A percentile compares a stretch with the other conserved stretches of the same genome.
Evolutionary conservation across 2,329 filamentous ascomycete species (phyloP).

Genomic region (Scedosporium dehoogii): DNA sequence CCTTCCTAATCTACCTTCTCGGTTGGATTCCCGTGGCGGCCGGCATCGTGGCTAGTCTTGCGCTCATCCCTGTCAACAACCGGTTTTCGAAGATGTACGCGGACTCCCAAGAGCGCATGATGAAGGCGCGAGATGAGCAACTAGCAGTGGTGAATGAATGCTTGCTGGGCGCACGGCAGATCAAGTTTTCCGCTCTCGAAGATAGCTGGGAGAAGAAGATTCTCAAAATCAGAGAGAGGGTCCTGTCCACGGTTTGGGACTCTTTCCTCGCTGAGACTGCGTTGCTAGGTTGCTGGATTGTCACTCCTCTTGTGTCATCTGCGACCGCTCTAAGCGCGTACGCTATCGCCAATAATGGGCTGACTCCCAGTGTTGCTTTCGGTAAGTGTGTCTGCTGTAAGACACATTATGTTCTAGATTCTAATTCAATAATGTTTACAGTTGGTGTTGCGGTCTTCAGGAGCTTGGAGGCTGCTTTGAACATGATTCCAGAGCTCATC

Average conservation of each 20-base stretch:
- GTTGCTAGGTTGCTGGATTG: constrained; percentile 59
- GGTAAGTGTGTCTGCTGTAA: constrained; percentile 20
- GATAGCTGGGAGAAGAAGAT: constrained; percentile 66
- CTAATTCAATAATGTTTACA: not conserved
- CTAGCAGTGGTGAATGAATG: constrained; percentile 68
- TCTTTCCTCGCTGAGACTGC: constrained; percentile 55
- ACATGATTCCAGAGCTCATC: constrained; percentile 44
- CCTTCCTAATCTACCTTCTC: constrained; percentile 58
- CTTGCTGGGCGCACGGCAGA: constrained; percentile 69
- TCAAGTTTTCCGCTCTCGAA: constrained; percentile 75
- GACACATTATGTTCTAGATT: not conserved
- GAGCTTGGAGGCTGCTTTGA: constrained; percentile 61
- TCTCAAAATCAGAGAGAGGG: constrained; percentile 47
- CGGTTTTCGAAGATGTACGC: constrained; percentile 56
- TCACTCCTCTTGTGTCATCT: constrained; percentile 63
- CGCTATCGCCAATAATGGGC: constrained; percentile 48
- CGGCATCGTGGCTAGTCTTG: constrained; percentile 53
- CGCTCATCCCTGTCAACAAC: constrained; percentile 60
- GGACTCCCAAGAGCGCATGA: constrained; percentile 55
- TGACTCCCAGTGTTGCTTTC: constrained; percentile 67
- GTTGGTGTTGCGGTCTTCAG: constrained; percentile 64
- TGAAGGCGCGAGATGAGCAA: constrained; percentile 69
- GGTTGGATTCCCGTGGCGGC: constrained; percentile 60
- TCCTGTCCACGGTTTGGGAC: constrained; percentile 56
- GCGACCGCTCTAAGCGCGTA: constrained; percentile 63